phyloP scores from a whole-genome alignment of 768 basidiomycete species.

The Kwoniella dendrophila region DNA sequence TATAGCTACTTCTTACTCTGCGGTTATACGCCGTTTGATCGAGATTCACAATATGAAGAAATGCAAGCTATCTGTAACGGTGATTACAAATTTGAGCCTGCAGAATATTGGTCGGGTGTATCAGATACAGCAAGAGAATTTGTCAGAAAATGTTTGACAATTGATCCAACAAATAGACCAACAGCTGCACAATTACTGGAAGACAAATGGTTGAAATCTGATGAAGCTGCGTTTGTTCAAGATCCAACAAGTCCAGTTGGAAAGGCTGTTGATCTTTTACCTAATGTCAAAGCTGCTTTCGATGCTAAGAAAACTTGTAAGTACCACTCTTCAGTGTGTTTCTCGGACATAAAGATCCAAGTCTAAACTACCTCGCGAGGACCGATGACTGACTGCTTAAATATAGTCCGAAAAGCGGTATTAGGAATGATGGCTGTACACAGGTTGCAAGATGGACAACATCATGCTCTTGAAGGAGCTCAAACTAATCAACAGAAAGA shows the following conservation, averaged over 20 bases:
- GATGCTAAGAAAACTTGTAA: constrained; percentile 82
- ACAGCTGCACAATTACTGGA: constrained; percentile 73
- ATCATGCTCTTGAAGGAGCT: constrained; percentile 38
- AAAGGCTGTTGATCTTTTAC: constrained; percentile 71
- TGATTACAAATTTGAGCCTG: constrained; percentile 86
- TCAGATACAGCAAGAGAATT: constrained; percentile 70
- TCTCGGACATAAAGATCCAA: not conserved
- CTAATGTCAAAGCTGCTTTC: constrained; percentile 85
- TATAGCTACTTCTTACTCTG: constrained; percentile 80
- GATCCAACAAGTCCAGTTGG: constrained; percentile 64
- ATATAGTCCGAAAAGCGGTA: constrained; percentile 81
- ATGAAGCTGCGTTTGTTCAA: constrained; percentile 70
- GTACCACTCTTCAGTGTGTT: constrained; percentile 50
- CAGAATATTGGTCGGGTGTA: constrained; percentile 59
- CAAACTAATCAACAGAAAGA: constrained; percentile 60
- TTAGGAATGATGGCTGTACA: constrained; percentile 82
- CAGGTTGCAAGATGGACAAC: constrained; percentile 62
- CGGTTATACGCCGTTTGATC: constrained; percentile 91
- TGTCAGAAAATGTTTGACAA: constrained; percentile 76
- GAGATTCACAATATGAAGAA: constrained; percentile 74
- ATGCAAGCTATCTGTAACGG: constrained; percentile 94
- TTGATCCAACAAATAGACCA: constrained; percentile 77
- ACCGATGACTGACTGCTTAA: not conserved
- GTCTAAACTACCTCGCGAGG: not conserved
- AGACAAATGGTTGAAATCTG: constrained; percentile 72